Percentiles rank a stretch among this genome's conserved stretches.
These are phyloP conservation scores for Hypomyces rosellus DNA, from an alignment of 2,329 filamentous ascomycete species.

Conservation along the genomic window DNA sequence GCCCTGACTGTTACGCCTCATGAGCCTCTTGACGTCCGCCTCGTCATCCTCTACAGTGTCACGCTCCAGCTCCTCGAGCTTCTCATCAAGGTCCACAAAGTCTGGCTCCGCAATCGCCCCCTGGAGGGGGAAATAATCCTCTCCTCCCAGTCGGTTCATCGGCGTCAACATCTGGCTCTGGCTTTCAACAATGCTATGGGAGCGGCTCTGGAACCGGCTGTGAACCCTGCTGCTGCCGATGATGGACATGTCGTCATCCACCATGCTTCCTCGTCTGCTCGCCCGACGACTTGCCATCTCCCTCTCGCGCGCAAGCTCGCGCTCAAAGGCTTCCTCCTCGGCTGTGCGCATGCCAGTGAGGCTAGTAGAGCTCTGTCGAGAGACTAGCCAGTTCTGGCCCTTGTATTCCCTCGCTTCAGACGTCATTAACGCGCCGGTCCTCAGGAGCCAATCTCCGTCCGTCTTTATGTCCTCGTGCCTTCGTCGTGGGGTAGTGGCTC, in stretches of 20 bases:
- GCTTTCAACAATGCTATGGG: conserved; percentile 26
- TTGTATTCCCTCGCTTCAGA: conserved; percentile 60
- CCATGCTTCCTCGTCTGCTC: conserved; percentile 42
- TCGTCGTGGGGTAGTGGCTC: conserved; percentile 30
- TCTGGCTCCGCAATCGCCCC: conserved; percentile 47
- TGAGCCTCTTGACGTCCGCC: conserved; percentile 49
- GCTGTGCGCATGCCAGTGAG: conserved; percentile 45
- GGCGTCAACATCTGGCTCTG: conserved; percentile 40
- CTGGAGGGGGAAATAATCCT: conserved; percentile 37
- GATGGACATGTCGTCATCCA: conserved; percentile 31
- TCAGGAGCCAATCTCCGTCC: conserved; percentile 59
- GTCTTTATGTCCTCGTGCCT: conserved; percentile 34
- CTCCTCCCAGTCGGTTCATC: conserved; percentile 33
- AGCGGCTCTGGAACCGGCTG: conserved; percentile 44
- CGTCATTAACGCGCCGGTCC: conserved; percentile 56
- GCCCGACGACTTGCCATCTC: conserved; percentile 41
- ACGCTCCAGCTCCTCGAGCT: conserved; percentile 47
- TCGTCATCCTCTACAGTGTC: conserved; percentile 52
- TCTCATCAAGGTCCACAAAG: conserved; percentile 57
- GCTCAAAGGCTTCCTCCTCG: conserved; percentile 48
- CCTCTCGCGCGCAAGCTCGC: conserved; percentile 44
- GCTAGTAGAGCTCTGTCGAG: conserved; percentile 58
- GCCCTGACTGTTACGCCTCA: conserved; percentile 46
- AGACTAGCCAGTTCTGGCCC: conserved; percentile 63
- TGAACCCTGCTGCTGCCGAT: conserved; percentile 43